Evolutionary conservation across 768 basidiomycete genomes (phyloP), one percentile per base, ranked within the genome.

Genomic region (Mycena metata): DNA sequence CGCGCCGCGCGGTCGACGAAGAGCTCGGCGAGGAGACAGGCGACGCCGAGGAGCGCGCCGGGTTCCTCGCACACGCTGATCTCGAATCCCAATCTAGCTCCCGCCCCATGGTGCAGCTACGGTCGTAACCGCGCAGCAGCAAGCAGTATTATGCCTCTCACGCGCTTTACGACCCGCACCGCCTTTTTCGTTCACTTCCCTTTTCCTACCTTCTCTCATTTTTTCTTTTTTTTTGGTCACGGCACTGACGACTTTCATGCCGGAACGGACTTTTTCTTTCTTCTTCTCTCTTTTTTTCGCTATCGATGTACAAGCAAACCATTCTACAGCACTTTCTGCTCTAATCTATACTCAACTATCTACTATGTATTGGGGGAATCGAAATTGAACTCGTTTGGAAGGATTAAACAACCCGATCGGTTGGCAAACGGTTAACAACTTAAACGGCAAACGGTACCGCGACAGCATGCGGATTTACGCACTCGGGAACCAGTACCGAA

Each of bases 1-100:
- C 95, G 45, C 91, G 94, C 16, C 84, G 86, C 59, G 86, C 85
- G 15, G 84, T 88, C 42, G 82, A 87, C 69, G 82, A 84, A 10
- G 86, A 88, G 72, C 76, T 88, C 43, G 83, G 82, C 60, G 83
- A 80, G 43, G 73, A 79, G 39, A 72, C 73, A 21, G 77, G 74
- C 72, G 73, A 60, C 55, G 13, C 59, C 21, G 69, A 70, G 30
- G 69, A 70, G 62, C 56, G 54, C 0, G 69, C 59, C 24, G 69
- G 59, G 17, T 70, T 70, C 64, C 69, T 70, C 39, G 59, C 69
- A 21, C 57, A 61, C 24, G 55, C 56, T 1, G 63, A 65, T 24
- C 24, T 9, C 13, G 69, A 61, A 6, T 6, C 39, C 5, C 58
- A 39, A 11, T 26, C 24, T 24, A 13, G 42, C 56, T 41, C 54